Conservation (phyloP, 163 green algal genomes). For the Scenedesmus sp. region DNA sequence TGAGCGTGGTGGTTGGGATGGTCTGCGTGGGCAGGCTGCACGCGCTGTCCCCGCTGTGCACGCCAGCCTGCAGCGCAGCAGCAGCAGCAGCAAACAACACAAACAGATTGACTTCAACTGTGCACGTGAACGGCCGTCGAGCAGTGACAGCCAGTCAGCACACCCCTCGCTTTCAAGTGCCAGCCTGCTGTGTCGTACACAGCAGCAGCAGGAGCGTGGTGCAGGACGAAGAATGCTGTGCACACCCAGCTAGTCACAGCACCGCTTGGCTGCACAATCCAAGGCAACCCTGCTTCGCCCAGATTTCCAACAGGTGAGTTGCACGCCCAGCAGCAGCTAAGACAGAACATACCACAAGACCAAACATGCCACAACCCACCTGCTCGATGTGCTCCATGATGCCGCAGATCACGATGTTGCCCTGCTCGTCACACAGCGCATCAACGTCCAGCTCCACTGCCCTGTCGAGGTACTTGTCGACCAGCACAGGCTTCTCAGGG, state of each 20-base stretch:
- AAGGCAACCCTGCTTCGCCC: background rate
- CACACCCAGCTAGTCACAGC: no score
- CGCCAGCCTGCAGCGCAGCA: constrained; percentile 72
- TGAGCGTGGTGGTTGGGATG: constrained; percentile 76
- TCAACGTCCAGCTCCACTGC: constrained; percentile 98
- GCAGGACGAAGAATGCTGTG: no score
- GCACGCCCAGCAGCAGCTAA: background rate
- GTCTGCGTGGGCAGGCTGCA: constrained; percentile 90
- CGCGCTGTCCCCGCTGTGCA: constrained; percentile 90
- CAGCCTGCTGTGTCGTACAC: no score
- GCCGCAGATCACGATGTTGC: constrained; percentile 96
- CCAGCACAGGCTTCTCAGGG: constrained; percentile 93
- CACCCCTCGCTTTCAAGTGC: no score
- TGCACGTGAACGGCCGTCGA: no score
- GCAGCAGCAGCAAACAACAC: background rate
- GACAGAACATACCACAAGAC: no score
- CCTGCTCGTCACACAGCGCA: constrained; percentile 92
- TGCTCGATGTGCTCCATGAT: constrained; percentile 99
- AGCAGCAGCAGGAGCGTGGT: no score
- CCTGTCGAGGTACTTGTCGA: constrained; percentile 96
- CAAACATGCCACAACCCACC: constrained; percentile 33
- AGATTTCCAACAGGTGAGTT: no score
- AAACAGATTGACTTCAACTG: no score
- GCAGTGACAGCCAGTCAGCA: no score
- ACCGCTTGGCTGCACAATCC: background rate